These are phyloP conservation scores for Ensete glaucum DNA, from an alignment of 176 grass and related monocot species.

Conservation along the genomic window DNA sequence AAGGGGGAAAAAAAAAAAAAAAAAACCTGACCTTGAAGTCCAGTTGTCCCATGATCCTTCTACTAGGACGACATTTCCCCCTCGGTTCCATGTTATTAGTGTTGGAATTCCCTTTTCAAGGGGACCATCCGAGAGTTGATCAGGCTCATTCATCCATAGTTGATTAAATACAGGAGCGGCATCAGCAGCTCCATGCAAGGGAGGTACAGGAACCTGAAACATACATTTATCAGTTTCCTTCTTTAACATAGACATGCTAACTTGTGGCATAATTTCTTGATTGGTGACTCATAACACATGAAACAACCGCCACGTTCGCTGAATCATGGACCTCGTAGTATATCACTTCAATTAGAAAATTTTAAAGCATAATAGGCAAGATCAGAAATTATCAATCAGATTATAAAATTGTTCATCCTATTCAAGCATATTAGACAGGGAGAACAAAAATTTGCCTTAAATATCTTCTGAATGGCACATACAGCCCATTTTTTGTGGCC, in stretches of 20 bases:
- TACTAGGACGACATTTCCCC: slow-evolving; percentile 70
- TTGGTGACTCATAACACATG: background rate
- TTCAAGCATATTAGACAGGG: background rate
- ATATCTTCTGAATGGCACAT: background rate
- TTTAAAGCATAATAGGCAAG: background rate
- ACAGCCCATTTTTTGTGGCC: background rate
- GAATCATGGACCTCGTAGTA: background rate
- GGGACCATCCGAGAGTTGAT: slow-evolving; percentile 47
- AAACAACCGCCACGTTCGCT: background rate
- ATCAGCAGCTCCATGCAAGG: slow-evolving; percentile 68
- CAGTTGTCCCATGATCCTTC: slow-evolving; percentile 99
- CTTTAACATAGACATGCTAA: background rate
- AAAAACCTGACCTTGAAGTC: slow-evolving; percentile 72
- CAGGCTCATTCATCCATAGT: slow-evolving; percentile 52
- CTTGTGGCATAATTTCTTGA: background rate
- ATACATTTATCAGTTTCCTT: slow-evolving; percentile 14
- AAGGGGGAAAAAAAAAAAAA: slow-evolving; percentile 21
- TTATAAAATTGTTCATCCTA: background rate
- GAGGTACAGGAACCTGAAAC: slow-evolving; percentile 89
- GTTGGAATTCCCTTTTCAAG: slow-evolving; percentile 81
- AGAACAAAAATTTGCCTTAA: background rate
- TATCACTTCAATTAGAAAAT: background rate
- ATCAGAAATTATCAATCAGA: background rate
- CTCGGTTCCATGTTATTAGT: slow-evolving; percentile 83
- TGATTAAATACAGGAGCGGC: slow-evolving; percentile 61